A percentile compares a stretch with the other conserved stretches of the same genome.
Evolutionary conservation across 306 rosid genomes (phyloP).

Genomic region (Heteromeles arbutifolia): DNA sequence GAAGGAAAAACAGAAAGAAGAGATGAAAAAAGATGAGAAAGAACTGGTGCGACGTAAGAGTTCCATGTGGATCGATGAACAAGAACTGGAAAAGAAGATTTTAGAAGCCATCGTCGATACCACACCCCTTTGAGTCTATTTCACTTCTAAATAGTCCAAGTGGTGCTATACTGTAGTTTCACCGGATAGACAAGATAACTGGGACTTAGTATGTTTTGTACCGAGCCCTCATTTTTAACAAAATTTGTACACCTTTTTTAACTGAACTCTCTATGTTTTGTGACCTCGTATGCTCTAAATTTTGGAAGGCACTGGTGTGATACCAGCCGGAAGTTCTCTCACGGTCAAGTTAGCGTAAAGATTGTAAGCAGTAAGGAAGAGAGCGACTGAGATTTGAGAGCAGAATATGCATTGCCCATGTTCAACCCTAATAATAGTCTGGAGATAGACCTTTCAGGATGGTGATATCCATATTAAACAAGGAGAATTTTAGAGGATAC

Average conservation of each 20-base stretch:
- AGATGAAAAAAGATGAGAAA: constrained; percentile 54
- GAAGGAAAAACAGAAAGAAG: constrained; percentile 38
- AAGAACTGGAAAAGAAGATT: constrained; percentile 39
- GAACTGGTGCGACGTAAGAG: constrained; percentile 48
- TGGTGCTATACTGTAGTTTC: not conserved
- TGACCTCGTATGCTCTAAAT: not conserved
- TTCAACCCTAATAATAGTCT: no score
- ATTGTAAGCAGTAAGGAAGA: no score
- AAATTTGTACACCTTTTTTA: not conserved
- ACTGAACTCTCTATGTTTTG: not conserved
- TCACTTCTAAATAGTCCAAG: not conserved
- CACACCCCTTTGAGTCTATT: constrained; percentile 27
- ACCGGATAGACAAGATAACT: not conserved
- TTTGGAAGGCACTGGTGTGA: not conserved
- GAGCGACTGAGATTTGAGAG: no score
- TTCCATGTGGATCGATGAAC: constrained; percentile 62
- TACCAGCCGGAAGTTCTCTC: no score
- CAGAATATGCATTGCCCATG: no score
- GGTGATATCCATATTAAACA: no score
- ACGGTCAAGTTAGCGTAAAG: no score
- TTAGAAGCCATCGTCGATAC: constrained; percentile 19
- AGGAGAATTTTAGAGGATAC: no score
- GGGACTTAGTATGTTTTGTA: not conserved
- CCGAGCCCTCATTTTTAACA: not conserved
- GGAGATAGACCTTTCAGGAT: no score